A percentile compares a stretch with the other conserved stretches of the same genome.
Evolutionary conservation across 306 rosid genomes (phyloP).

Genomic region (Trichosanthes cucumerina): DNA sequence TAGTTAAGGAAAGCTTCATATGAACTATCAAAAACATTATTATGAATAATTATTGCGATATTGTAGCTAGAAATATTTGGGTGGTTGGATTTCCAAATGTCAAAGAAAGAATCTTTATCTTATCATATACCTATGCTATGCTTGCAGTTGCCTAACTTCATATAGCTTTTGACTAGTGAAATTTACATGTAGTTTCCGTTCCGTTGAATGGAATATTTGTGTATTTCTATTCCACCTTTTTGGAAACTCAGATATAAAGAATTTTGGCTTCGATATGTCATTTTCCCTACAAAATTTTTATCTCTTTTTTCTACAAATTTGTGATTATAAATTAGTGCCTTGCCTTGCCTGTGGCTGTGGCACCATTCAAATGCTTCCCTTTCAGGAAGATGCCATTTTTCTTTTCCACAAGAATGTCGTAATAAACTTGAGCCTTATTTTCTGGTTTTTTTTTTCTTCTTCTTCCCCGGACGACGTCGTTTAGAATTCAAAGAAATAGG

Average conservation of each 20-base stretch:
- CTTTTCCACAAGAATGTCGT: neutral
- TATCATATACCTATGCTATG: neutral
- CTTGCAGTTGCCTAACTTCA: neutral
- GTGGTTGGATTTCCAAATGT: neutral
- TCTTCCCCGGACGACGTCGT: no score
- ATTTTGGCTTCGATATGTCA: neutral
- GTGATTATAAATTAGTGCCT: neutral
- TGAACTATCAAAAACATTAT: neutral
- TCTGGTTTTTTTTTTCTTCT: neutral
- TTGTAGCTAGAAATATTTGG: neutral
- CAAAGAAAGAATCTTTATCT: neutral
- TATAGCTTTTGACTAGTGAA: neutral
- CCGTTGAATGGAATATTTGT: neutral
- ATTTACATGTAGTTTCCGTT: neutral
- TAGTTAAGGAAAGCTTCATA: neutral
- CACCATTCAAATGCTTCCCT: neutral
- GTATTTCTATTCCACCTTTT: no score
- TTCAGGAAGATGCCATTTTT: neutral
- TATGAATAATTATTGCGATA: neutral
- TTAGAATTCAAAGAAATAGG: neutral
- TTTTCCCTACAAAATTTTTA: neutral
- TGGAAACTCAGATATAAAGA: neutral
- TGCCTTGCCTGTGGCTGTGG: no score
- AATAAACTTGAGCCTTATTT: neutral
- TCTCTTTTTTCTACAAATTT: neutral